phyloP scores from a whole-genome alignment of 352 stramenopile genomes.

The Globisporangium emineosum region DNA sequence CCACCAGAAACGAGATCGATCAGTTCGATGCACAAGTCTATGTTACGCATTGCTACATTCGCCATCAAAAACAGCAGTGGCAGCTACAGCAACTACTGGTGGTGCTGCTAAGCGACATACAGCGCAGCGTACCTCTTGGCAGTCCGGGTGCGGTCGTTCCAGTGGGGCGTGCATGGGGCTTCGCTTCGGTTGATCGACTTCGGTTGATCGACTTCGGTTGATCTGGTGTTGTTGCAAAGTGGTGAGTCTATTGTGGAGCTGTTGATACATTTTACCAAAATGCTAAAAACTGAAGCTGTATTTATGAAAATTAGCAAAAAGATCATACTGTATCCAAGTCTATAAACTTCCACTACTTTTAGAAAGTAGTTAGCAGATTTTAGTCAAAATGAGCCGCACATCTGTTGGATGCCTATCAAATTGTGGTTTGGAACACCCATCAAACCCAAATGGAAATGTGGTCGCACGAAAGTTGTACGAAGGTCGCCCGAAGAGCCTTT shows the following conservation, averaged over 20 bases:
- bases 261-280: too few species aligned
- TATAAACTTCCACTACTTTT: too few species aligned
- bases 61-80: background rate
- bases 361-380: too few species aligned
- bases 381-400: too few species aligned
- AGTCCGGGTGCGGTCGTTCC: conserved; percentile 77
- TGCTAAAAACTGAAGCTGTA: too few species aligned
- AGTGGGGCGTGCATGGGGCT: conserved; percentile 72
- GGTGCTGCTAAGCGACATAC: background rate
- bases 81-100: background rate
- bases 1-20: background rate
- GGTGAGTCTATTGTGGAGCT: too few species aligned
- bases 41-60: background rate
- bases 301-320: too few species aligned
- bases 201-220: background rate
- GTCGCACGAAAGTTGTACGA: conserved; percentile 22
- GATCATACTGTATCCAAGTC: too few species aligned
- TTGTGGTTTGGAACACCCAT: conserved; percentile 10
- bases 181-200: background rate
- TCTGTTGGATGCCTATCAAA: too few species aligned
- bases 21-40: background rate
- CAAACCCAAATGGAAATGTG: conserved; percentile 2
- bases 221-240: conserved; percentile 11
- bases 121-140: conserved; percentile 51
- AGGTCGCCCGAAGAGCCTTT: background rate